Evolutionary conservation across 2,329 filamentous ascomycete species (phyloP), one percentile per base, ranked within the genome.

Genomic region (Colletotrichum navitas): DNA sequence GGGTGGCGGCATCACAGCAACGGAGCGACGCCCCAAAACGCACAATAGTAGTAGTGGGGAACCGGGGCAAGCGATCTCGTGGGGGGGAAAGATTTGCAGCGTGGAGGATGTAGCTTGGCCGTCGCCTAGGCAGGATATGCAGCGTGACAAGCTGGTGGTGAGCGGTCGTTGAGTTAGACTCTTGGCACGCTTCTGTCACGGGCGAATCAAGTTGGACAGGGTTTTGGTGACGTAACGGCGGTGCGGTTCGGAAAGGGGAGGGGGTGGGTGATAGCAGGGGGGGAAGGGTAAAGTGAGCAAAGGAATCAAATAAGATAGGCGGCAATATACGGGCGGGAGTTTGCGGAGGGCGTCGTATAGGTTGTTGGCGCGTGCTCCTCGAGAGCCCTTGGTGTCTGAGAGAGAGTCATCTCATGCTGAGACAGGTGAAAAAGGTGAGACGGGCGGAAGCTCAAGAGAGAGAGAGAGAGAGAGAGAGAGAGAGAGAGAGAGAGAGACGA

Each of bases 111-210:
- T 18, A 47, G 51, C 26, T 32, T 5, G 45, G 60, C 11, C n/a
- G 26, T 58, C 24, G 26, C 24, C 26, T 45, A 26, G 41, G 24
- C 36, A 26, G 34, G 29, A 47, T 32, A 68, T 68, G 68, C 68
- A 45, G 64, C 51, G 68, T 71, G 68, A 71, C 68, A 52, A 68
- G 58, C 29, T 45, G 68, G 56, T 59, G 36, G 66, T n/a, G 45
- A 36, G 64, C 58, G 64, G 68, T 71, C 64, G 68, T 71, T 68
- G 68, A 71, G 56, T 71, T 71, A 71, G 65, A 58, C 64, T 71
- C 68, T 71, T 71, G 68, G 68, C 68, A 34, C 54, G 36, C 21
- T 18, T 68, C n/a, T 8, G 16, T 29, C 34, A 43, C 45, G 36
- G 64, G 45, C 68, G 68, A 71, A 68, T 68, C 58, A 63, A 68